Evolutionary conservation across 768 basidiomycete genomes (phyloP).

Genomic region (Pleurotus salmoneostramineus): DNA sequence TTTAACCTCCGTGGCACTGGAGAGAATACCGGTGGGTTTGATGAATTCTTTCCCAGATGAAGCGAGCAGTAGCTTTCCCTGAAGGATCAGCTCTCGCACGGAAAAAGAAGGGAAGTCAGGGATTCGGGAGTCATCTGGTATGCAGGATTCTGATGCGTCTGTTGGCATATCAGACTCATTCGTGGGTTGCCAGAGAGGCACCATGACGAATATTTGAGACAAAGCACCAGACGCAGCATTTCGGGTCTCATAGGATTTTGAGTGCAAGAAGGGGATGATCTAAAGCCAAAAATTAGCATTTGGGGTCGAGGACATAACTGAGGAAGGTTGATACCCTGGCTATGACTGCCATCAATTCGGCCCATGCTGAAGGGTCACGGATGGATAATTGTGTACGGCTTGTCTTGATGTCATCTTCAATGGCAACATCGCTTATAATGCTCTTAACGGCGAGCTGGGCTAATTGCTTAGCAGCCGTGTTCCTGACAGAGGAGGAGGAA

Average conservation of each 20-base stretch:
- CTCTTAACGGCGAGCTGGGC: slow-evolving; percentile 88
- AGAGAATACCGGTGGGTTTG: slow-evolving; percentile 68
- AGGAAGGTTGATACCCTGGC: slow-evolving; percentile 56
- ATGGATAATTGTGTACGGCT: slow-evolving; percentile 46
- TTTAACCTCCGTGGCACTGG: slow-evolving; percentile 76
- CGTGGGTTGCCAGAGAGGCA: slow-evolving; percentile 75
- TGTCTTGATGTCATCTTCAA: slow-evolving; percentile 74
- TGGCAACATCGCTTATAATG: slow-evolving; percentile 77
- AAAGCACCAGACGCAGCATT: slow-evolving; percentile 86
- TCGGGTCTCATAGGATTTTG: slow-evolving; percentile 90
- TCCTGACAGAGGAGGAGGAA: slow-evolving; percentile 82
- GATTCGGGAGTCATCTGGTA: slow-evolving; percentile 19
- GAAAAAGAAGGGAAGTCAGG: slow-evolving; percentile 76
- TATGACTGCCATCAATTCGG: slow-evolving; percentile 85
- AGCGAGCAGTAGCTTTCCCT: slow-evolving; percentile 76
- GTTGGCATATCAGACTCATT: slow-evolving; percentile 21
- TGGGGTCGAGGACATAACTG: background rate
- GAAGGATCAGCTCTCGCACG: slow-evolving; percentile 70
- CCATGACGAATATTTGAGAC: slow-evolving; percentile 79
- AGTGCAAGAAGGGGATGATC: slow-evolving; percentile 89
- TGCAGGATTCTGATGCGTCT: slow-evolving; percentile 13
- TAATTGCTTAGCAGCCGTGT: slow-evolving; percentile 95
- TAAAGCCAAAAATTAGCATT: slow-evolving; percentile 25
- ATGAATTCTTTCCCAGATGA: slow-evolving; percentile 93
- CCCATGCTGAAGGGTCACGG: slow-evolving; percentile 78